Percentiles rank a stretch among this genome's conserved stretches.
phyloP scores from a whole-genome alignment of 2,329 filamentous ascomycete species.

The Metarhizium sp. region DNA sequence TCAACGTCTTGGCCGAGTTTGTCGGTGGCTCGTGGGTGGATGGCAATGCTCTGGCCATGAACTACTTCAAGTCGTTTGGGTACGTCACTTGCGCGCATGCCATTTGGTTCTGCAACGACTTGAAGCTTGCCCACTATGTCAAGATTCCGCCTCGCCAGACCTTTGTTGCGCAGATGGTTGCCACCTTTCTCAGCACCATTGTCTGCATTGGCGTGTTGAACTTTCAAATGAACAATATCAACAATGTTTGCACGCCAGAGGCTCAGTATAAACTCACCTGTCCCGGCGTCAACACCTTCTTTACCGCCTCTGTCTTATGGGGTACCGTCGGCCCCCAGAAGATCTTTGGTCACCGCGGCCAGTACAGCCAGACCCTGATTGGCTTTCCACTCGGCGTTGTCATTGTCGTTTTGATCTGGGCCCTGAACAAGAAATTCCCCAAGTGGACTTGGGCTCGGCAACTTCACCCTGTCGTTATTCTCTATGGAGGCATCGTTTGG shows the following conservation, averaged over 20 bases:
- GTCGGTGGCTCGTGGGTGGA: conserved; percentile 41
- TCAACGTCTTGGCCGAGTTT: conserved; percentile 45
- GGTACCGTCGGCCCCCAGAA: conserved; percentile 42
- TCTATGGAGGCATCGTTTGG: conserved; percentile 36
- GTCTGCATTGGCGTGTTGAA: conserved; percentile 39
- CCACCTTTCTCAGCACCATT: conserved; percentile 44
- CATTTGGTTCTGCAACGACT: conserved; percentile 38
- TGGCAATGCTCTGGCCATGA: conserved; percentile 43
- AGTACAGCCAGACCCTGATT: conserved; percentile 37
- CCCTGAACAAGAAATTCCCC: conserved; percentile 29
- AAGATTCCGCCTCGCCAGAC: conserved; percentile 53
- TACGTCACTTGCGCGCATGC: conserved; percentile 41
- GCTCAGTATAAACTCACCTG: conserved; percentile 41
- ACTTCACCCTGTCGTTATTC: conserved; percentile 37
- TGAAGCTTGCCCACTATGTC: conserved; percentile 45
- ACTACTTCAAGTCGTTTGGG: conserved; percentile 45
- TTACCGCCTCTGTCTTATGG: conserved; percentile 47
- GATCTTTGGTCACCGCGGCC: conserved; percentile 38
- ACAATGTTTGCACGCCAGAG: conserved; percentile 36
- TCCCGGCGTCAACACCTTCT: conserved; percentile 45
- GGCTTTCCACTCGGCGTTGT: conserved; percentile 41
- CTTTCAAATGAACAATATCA: conserved; percentile 40
- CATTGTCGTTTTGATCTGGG: conserved; percentile 33
- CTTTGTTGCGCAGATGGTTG: conserved; percentile 49
- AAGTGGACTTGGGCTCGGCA: conserved; percentile 31